Conservation (phyloP, 805 yeast species). For the Dipodascus albidus region DNA sequence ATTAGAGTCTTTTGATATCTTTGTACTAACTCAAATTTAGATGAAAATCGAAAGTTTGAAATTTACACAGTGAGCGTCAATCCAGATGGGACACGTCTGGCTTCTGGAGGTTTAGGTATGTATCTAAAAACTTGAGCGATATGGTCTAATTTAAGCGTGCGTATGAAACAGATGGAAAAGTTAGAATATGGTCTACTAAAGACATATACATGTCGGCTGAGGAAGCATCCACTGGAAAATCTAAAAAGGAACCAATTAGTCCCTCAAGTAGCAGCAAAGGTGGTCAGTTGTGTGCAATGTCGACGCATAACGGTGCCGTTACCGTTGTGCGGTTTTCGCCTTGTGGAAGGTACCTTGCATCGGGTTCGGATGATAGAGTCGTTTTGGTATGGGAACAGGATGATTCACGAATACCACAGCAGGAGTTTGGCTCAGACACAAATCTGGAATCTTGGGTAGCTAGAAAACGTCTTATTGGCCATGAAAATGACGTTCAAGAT, state of each 20-base stretch:
- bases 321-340: constrained; percentile 91
- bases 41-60: constrained; percentile 71
- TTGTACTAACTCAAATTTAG: constrained; percentile 26
- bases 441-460: constrained; percentile 94
- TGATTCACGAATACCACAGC: constrained; percentile 44
- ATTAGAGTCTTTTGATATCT: background rate
- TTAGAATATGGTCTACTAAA: constrained; percentile 83
- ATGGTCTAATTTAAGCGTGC: background rate
- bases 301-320: constrained; percentile 93
- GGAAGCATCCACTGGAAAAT: background rate
- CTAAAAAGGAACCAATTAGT: background rate
- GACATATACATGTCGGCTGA: constrained; percentile 59
- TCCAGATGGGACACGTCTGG: constrained; percentile 73
- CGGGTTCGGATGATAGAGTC: constrained; percentile 92
- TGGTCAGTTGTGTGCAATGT: constrained; percentile 74
- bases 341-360: constrained; percentile 79
- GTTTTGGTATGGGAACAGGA: constrained; percentile 89
- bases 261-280: background rate
- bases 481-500: constrained; percentile 95
- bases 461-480: constrained; percentile 84
- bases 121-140: background rate
- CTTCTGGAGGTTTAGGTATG: constrained; percentile 67
- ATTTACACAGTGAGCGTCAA: constrained; percentile 75
- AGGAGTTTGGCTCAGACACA: constrained; percentile 58
- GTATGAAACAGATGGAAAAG: constrained; percentile 54